Base-by-base conservation (phyloP, 441 rosid genomes). In the Bocquillonia castaneifolia region DNA sequence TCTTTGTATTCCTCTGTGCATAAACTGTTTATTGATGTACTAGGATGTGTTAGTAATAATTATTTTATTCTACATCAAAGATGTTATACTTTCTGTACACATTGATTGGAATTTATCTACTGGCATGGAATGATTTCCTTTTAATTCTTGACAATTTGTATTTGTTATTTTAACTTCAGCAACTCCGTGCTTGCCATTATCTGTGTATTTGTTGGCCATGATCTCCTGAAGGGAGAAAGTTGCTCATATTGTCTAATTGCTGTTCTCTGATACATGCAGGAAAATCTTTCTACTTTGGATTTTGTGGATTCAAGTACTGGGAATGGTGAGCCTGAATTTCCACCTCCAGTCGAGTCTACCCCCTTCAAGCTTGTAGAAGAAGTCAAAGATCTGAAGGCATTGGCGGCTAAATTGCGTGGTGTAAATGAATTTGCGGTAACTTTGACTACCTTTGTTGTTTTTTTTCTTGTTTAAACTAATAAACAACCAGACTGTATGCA, bases 351-450 rank as follows among this genome's bases (percentile, higher is more conserved):
- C 26, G 91, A 88, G 77, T 58, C 45, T 36, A 89, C 89, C 28
- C 82, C 93, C 47, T 89, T 89, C 70, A 88, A 84, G 83, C 69
- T 84, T 62, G 89, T 93, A 66, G 84, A 85, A 78, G 91, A 88
- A 53, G 92, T 91, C 56, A 83, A 86, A 74, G 93, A 87, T 81
- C 81, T 91, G 69, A 81, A 91, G 82, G 88, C 82, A 69, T 59
- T 93, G 76, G 96, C 84, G 25, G 81, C 85, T 45, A 91, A 85
- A 74, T 74, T 93, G 75, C 83, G 73, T 39, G 59, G 45, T 52
- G 93, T 79, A 10, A 68, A 82, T 39, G 97, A 91, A 74, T 89
- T 91, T 87, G 92, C 96, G 78, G 99, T 93, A 81, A 86, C 42
- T 54, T 63, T 74, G 29, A 72, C 55, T 32, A 44, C 36, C 25